A percentile compares a stretch with the other conserved stretches of the same genome.
Evolutionary conservation across 805 yeast species (phyloP).

Genomic region (Kuraishia piskuri): DNA sequence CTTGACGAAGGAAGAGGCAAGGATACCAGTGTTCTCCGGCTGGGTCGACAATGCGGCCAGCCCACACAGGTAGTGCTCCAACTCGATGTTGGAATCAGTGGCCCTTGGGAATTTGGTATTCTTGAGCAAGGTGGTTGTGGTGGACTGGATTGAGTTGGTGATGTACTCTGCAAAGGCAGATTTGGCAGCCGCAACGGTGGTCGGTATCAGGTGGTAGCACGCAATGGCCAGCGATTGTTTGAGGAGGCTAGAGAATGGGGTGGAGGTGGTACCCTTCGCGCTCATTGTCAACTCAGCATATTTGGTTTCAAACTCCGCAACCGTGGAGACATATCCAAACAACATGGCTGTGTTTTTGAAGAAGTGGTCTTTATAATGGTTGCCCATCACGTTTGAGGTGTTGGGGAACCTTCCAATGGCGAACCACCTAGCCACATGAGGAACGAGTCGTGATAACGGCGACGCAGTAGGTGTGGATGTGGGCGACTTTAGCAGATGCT

Average conservation of each 20-base stretch:
- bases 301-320: not conserved
- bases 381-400: not conserved
- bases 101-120: slow-evolving; percentile 2
- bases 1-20: not conserved
- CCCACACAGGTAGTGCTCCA: not conserved
- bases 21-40: not conserved
- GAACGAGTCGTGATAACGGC: not conserved
- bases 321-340: not conserved
- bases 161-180: not conserved
- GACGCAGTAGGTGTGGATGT: not conserved
- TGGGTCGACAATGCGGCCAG: not conserved
- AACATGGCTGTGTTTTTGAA: not conserved
- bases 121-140: not conserved
- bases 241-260: not conserved
- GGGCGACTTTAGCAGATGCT: not conserved
- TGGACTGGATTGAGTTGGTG: not conserved
- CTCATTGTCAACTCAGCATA: not conserved
- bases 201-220: not conserved
- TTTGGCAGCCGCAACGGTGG: not conserved
- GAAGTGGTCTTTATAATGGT: not conserved
- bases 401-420: not conserved
- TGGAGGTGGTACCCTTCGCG: not conserved
- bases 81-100: not conserved
- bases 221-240: not conserved
- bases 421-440: not conserved